Evolutionary conservation across 345 rosid genomes (phyloP).

Genomic region (Eutrema heterophyllum): DNA sequence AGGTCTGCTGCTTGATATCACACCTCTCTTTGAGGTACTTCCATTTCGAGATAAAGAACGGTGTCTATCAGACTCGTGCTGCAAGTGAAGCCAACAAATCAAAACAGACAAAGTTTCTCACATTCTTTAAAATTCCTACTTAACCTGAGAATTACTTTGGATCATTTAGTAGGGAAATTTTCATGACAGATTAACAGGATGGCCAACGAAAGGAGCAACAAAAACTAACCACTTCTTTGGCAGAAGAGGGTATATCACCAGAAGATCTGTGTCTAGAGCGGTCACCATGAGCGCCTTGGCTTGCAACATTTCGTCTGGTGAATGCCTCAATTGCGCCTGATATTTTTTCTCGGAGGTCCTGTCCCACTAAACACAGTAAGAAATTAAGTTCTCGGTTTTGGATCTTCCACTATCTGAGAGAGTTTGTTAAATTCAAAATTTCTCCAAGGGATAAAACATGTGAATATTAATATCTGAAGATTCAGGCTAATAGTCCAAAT

Average conservation of each 20-base stretch:
- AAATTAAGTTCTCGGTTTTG: not conserved
- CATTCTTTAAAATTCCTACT: not conserved
- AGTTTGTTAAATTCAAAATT: not conserved
- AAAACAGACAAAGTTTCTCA: slow-evolving; percentile 6
- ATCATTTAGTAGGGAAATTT: not conserved
- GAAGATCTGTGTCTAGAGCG: slow-evolving; percentile 44
- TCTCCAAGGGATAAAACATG: not conserved
- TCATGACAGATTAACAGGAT: not conserved
- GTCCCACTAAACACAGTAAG: slow-evolving; percentile 47
- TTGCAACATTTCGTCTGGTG: slow-evolving; percentile 55
- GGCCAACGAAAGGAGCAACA: not conserved
- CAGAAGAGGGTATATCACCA: slow-evolving; percentile 44
- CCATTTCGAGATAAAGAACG: slow-evolving; percentile 61
- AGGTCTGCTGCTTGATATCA: slow-evolving; percentile 53
- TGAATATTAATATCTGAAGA: not conserved
- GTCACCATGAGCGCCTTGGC: slow-evolving; percentile 41
- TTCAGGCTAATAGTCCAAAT: not conserved
- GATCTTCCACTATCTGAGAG: not conserved
- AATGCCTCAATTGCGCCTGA: slow-evolving; percentile 85
- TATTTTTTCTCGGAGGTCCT: slow-evolving; percentile 73
- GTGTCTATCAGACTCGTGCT: slow-evolving; percentile 54
- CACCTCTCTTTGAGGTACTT: slow-evolving; percentile 66
- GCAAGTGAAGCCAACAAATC: slow-evolving; percentile 38
- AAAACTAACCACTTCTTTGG: slow-evolving; percentile 51
- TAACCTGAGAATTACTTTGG: not conserved